Conservation (phyloP, 352 stramenopile genomes). For the Plasmopara viticola region DNA sequence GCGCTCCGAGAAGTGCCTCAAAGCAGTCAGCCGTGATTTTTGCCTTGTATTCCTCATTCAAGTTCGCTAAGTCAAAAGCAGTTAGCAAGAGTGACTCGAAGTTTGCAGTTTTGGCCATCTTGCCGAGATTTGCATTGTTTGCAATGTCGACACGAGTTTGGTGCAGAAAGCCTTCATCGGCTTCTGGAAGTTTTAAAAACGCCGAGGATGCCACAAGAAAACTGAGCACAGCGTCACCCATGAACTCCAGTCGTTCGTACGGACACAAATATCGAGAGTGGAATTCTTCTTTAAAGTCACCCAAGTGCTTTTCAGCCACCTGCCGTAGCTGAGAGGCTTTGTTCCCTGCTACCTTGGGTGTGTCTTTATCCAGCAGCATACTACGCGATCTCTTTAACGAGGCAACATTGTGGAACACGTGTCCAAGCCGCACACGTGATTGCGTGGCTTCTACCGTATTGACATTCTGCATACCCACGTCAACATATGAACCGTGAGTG, state of each 20-base stretch:
- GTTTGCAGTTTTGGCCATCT: constrained; percentile 66
- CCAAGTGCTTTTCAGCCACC: constrained; percentile 52
- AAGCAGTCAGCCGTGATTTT: constrained; percentile 84
- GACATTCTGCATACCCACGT: constrained; percentile 79
- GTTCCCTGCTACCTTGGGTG: constrained; percentile 14
- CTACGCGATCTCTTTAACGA: constrained; percentile 55
- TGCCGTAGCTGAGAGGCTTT: constrained; percentile 29
- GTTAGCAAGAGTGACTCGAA: constrained; percentile 69
- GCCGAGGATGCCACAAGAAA: constrained; percentile 75
- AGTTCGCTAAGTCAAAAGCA: constrained; percentile 54
- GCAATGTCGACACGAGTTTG: constrained; percentile 66
- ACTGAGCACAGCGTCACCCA: constrained; percentile 78
- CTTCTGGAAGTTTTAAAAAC: constrained; percentile 73
- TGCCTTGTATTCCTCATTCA: constrained; percentile 43
- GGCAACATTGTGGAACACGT: constrained; percentile 62
- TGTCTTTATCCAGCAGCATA: constrained; percentile 35
- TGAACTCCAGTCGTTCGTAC: constrained; percentile 81
- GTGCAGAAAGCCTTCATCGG: constrained; percentile 59
- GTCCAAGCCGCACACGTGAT: constrained; percentile 64
- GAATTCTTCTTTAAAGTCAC: constrained; percentile 72
- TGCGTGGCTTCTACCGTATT: constrained; percentile 73
- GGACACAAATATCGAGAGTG: constrained; percentile 70
- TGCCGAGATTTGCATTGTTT: constrained; percentile 71
- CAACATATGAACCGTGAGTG: constrained; percentile 78
- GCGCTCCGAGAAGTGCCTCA: constrained; percentile 67